These are phyloP conservation scores for Erigeron canadensis DNA, from an alignment of 129 eudicot genomes.

Conservation along the genomic window DNA sequence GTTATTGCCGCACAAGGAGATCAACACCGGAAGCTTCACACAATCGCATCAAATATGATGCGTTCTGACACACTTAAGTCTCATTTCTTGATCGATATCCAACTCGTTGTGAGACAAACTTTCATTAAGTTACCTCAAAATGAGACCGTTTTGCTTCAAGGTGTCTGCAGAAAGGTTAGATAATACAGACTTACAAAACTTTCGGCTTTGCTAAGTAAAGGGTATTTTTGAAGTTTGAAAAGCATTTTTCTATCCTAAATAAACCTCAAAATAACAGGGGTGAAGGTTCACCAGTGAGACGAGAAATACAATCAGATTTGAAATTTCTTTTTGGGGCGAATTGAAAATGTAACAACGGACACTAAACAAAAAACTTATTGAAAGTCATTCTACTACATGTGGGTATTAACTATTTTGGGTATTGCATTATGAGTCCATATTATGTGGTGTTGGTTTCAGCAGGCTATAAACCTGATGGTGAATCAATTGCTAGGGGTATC, in stretches of 20 bases:
- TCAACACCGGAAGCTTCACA: slow-evolving; percentile 69
- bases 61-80: slow-evolving; percentile 54
- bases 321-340: no score
- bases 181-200: background rate
- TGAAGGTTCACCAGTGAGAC: no score
- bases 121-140: slow-evolving; percentile 36
- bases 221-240: no score
- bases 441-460: slow-evolving; percentile 30
- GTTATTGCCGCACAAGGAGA: slow-evolving; percentile 80
- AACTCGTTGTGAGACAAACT: slow-evolving; percentile 45
- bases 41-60: slow-evolving; percentile 78
- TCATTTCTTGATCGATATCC: slow-evolving; percentile 63
- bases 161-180: slow-evolving; percentile 74
- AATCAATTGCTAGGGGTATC: slow-evolving; percentile 76
- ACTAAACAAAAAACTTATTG: background rate
- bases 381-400: slow-evolving; percentile 24
- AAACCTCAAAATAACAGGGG: no score
- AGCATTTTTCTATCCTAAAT: no score
- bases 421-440: slow-evolving; percentile 4
- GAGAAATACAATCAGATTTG: background rate
- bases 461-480: slow-evolving; percentile 78
- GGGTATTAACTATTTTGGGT: slow-evolving; percentile 9
- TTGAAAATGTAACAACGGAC: background rate
- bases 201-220: no score
- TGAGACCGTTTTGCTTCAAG: slow-evolving; percentile 63